Percentiles rank a stretch among this genome's conserved stretches.
Evolutionary conservation across 2,329 filamentous ascomycete species (phyloP).

Genomic region (Drechslerella stenobrocha): DNA sequence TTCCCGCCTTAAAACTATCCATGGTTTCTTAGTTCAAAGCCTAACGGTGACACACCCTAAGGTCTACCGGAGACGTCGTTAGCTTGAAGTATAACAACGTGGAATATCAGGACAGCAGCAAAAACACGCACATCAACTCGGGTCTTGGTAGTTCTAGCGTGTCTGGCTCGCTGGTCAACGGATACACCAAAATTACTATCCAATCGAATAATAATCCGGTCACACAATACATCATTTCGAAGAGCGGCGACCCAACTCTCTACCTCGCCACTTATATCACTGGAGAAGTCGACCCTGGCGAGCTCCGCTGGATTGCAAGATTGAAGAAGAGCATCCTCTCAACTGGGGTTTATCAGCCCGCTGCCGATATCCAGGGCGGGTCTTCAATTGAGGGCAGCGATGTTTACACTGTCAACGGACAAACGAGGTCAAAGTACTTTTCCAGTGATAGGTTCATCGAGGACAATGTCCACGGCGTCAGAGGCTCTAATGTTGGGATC

Average conservation of each 20-base stretch:
- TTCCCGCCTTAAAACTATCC: neutral
- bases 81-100: slow-evolving; percentile 38
- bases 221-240: slow-evolving; percentile 67
- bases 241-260: slow-evolving; percentile 64
- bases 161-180: slow-evolving; percentile 56
- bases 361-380: slow-evolving; percentile 28
- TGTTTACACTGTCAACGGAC: slow-evolving; percentile 63
- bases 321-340: slow-evolving; percentile 39
- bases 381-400: slow-evolving; percentile 41
- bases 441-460: slow-evolving; percentile 71
- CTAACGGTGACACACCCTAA: slow-evolving; percentile 1
- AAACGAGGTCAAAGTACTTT: slow-evolving; percentile 72
- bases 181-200: slow-evolving; percentile 63
- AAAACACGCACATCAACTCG: slow-evolving; percentile 64
- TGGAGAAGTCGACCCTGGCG: slow-evolving; percentile 62
- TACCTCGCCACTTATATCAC: slow-evolving; percentile 68
- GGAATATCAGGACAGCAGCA: slow-evolving; percentile 51
- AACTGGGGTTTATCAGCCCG: slow-evolving; percentile 34
- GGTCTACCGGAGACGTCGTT: slow-evolving; percentile 41
- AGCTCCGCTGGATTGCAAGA: slow-evolving; percentile 64
- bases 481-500: slow-evolving; percentile 59
- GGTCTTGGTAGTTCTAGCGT: slow-evolving; percentile 64
- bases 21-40: neutral
- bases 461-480: slow-evolving; percentile 67
- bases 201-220: slow-evolving; percentile 60